Evolutionary conservation across 768 basidiomycete species (phyloP), one percentile per base, ranked within the genome.

Genomic region (Boletus barrowsii): DNA sequence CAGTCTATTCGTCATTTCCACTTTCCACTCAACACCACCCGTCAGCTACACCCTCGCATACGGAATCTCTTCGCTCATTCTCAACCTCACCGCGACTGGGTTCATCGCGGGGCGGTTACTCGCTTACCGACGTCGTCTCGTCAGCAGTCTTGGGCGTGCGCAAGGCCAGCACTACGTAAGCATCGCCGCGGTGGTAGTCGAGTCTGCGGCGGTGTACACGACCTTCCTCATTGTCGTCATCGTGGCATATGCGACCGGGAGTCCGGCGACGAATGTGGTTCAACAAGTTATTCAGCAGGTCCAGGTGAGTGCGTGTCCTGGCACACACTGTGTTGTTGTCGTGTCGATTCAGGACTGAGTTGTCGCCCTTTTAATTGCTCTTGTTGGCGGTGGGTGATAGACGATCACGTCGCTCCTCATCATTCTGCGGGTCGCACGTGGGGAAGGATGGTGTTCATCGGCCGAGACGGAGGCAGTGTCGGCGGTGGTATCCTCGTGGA

Each of bases 121-220:
- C 11, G n/a, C 49, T 36, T 43, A 60, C 24, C 68, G 72, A 13
- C 35, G n/a, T 11, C 22, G n/a, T 5, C 3, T 72, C 37, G 39
- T 70, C 20, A 46, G 57, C 13, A 62, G 58, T 5, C 67, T 79
- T n/a, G 69, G 73, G 3, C 58, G 60, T 5, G 73, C 70, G 0
- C 61, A 76, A 35, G 75, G 67, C 4, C 62, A 41, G 14, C 65
- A 73, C 36, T 79, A 77, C 59, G 54, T 72, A 24, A 75, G 73
- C 7, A 54, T 76, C 36, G 63, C 62, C 1, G 62, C 74, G 2
- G 71, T 79, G 30, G 49, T 79, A 26, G 57, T 80, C 47, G 78
- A 80, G 56, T 75, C 73, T 4, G 79, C 79, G 0, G 73, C 76
- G 3, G 61, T 79, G 7, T 79, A 78, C 53, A 75, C 76, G 2